phyloP scores from a whole-genome alignment of 345 rosid genomes.

The Firmiana major region DNA sequence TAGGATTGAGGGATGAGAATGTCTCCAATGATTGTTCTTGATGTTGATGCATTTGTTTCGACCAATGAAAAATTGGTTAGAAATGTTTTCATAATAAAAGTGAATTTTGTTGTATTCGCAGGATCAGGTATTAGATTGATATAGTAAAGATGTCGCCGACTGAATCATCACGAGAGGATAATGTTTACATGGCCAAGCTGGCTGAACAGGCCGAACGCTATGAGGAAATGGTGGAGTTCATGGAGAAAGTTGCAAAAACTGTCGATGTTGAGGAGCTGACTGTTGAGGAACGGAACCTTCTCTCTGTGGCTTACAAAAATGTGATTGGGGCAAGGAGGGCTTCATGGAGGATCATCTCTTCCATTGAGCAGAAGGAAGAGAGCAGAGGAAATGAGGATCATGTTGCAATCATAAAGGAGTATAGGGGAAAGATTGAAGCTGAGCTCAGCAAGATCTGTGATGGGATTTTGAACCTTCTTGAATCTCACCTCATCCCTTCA shows the following conservation, averaged over 20 bases:
- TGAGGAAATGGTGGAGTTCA: conserved; percentile 96
- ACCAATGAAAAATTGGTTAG: background rate
- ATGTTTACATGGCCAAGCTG: conserved; percentile 94
- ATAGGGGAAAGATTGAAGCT: conserved; percentile 80
- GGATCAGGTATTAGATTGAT: conserved; percentile 18
- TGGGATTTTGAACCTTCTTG: conserved; percentile 82
- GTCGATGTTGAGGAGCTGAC: conserved; percentile 84
- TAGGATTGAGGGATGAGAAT: background rate
- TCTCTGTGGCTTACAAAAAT: conserved; percentile 96
- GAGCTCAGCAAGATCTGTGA: conserved; percentile 92
- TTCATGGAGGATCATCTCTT: conserved; percentile 98
- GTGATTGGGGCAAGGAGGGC: conserved; percentile 99
- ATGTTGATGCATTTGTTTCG: background rate
- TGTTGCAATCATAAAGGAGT: conserved; percentile 70
- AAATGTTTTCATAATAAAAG: background rate
- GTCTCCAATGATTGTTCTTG: background rate
- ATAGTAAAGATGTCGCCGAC: conserved; percentile 54
- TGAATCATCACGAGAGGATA: conserved; percentile 75
- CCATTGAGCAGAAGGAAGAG: conserved; percentile 98
- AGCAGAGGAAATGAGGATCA: conserved; percentile 88
- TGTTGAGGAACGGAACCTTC: conserved; percentile 91
- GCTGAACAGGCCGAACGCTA: conserved; percentile 98
- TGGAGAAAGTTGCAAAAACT: conserved; percentile 92
- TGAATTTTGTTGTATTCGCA: conserved; percentile 6
- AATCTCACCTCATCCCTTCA: conserved; percentile 80